These are phyloP conservation scores for Stephania yunnanensis DNA, from an alignment of 164 flowering plant species.

Conservation along the genomic window DNA sequence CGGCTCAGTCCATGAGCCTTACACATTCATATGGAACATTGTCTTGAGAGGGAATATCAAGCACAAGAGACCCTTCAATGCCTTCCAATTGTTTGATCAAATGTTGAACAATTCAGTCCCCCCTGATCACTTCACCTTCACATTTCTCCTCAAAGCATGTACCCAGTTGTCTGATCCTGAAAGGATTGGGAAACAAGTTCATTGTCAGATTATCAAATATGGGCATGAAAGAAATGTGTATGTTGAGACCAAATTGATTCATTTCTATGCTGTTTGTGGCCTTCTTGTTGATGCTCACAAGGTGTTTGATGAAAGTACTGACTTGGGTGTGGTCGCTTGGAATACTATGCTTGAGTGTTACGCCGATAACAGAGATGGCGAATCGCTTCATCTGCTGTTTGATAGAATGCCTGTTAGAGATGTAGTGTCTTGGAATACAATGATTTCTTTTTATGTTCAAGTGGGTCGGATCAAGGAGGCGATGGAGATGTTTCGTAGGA, in stretches of 20 bases:
- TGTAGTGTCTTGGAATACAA: conserved; percentile 11
- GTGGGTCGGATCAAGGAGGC: conserved; percentile 3
- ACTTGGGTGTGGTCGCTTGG: neutral
- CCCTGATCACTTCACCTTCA: conserved; percentile 11
- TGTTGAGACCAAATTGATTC: conserved; percentile 5
- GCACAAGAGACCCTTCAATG: neutral
- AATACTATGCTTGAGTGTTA: conserved; percentile 8
- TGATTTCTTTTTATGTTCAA: conserved; percentile 11
- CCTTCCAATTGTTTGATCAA: neutral
- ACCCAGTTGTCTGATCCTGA: neutral
- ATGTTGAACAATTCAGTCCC: neutral
- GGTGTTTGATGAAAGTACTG: conserved; percentile 3
- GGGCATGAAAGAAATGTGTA: neutral
- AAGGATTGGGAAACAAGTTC: neutral
- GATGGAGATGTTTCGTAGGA: conserved; percentile 1
- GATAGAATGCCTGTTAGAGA: conserved; percentile 6
- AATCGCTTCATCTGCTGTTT: neutral
- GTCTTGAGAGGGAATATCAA: neutral
- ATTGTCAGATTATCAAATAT: conserved; percentile 7
- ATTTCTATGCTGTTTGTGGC: conserved; percentile 4
- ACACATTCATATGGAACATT: conserved; percentile 9
- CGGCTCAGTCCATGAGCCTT: conserved; percentile 2
- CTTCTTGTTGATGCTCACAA: neutral
- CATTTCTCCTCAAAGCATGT: conserved; percentile 8
- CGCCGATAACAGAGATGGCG: neutral